Percentiles rank a stretch among this genome's conserved stretches.
Conservation (phyloP, 2,329 filamentous ascomycete species). For the Aspergillus fumigatus region DNA sequence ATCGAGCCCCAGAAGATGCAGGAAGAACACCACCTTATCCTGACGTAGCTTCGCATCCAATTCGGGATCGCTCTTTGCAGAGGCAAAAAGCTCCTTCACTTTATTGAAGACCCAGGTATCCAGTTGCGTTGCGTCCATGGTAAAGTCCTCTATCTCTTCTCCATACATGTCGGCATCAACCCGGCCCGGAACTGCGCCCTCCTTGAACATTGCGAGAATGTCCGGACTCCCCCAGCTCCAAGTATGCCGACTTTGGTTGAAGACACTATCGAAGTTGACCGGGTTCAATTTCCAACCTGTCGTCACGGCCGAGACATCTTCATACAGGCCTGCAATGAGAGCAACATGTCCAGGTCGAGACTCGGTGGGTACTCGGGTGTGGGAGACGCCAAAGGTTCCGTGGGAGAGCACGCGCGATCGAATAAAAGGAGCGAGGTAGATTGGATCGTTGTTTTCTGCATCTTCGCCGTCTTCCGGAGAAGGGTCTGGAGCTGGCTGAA, state of each 20-base stretch:
- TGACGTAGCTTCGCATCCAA: conserved; percentile 68
- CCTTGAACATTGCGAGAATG: conserved; percentile 94
- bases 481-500: conserved; percentile 87
- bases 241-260: conserved; percentile 92
- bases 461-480: conserved; percentile 49
- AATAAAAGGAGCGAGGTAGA: conserved; percentile 83
- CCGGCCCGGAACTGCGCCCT: conserved; percentile 80
- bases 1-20: conserved; percentile 88
- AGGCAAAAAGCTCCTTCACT: conserved; percentile 79
- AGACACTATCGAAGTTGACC: conserved; percentile 97
- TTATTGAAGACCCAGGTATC: conserved; percentile 96
- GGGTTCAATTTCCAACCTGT: conserved; percentile 99
- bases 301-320: conserved; percentile 94
- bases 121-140: conserved; percentile 70
- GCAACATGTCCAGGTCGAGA: conserved; percentile 95
- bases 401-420: conserved; percentile 82
- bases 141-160: conserved; percentile 85
- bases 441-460: conserved; percentile 45
- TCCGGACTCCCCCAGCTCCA: conserved; percentile 99
- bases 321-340: conserved; percentile 91
- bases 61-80: conserved; percentile 72
- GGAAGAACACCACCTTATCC: conserved; percentile 89
- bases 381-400: conserved; percentile 94
- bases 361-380: conserved; percentile 94
- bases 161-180: conserved; percentile 85